Evolutionary conservation across 768 basidiomycete species (phyloP), one percentile per base, ranked within the genome.

Genomic region (Baorangia bicolor): DNA sequence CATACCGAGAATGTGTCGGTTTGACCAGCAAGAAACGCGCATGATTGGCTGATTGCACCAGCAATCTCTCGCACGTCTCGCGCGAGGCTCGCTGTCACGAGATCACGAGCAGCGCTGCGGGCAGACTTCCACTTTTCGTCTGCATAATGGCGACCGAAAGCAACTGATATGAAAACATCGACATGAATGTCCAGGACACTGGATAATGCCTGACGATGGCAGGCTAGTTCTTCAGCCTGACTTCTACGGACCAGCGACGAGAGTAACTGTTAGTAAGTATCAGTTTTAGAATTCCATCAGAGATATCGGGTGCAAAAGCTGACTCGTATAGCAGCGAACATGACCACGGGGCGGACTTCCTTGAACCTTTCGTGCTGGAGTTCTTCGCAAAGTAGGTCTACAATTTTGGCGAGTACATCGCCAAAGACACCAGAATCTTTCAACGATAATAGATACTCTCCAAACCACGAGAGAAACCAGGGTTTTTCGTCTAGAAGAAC

Each of bases 311-410:
- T 35, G 9, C 57, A 51, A 38, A 38, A 23, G 75, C 88, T 73
- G 66, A 93, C 94, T 60, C 79, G 77, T 42, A 84, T 72, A 4
- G 87, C 86, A 30, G 80, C 74, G 27, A 76, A 66, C 73, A 93
- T 82, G 18, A 85, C 80, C 23, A 73, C 71, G 1, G 90, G 84
- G 16, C 87, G 80, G 21, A 81, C 73, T 25, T 77, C 74, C 46
- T 76, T 70, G 65, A 90, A 88, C 4, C 89, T 80, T 53, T 86
- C 82, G 60, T 93, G 90, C 65, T 94, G 93, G 20, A 90, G 71
- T 59, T 91, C 86, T 65, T 90, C 90, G 68, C 87, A 89, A 49
- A 94, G 77, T 57, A 91, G 87, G 58, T 85, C 83, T 14, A 84
- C 74, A 35, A 88, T 78, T 67, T 84, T 87, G 9, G 87, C 87